Conservation (phyloP, 2,329 filamentous ascomycete species). For the Trematosphaeria pertusa region DNA sequence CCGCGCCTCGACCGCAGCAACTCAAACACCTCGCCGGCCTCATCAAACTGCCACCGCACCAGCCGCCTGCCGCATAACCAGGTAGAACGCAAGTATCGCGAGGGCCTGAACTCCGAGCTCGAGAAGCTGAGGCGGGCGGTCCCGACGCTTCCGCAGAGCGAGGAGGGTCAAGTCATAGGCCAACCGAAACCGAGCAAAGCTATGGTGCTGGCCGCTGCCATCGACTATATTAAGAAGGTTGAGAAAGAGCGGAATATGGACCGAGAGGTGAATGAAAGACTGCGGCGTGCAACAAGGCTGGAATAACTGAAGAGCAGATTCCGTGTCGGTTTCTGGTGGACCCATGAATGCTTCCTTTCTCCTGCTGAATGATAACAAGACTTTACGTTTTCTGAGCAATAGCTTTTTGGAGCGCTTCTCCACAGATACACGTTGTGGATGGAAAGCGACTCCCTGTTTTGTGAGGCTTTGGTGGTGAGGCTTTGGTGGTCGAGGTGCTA, state of each 20-base stretch:
- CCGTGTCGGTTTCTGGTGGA: background rate
- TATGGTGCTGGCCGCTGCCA: slow-evolving; percentile 8
- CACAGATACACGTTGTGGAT: too few species aligned
- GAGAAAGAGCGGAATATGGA: slow-evolving; percentile 6
- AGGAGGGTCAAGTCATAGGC: slow-evolving; percentile 7
- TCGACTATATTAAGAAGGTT: slow-evolving; percentile 14
- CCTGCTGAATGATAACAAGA: background rate
- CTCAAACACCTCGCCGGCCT: slow-evolving; percentile 5
- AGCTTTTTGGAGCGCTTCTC: background rate
- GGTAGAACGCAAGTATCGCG: slow-evolving; percentile 32
- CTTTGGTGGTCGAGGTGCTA: too few species aligned
- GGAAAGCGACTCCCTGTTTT: background rate
- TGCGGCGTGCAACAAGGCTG: background rate
- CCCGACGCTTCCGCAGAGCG: slow-evolving; percentile 23
- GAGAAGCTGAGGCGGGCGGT: slow-evolving; percentile 24
- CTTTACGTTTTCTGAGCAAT: background rate
- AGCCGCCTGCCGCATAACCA: slow-evolving; percentile 26
- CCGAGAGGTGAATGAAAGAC: background rate
- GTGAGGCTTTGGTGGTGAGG: too few species aligned
- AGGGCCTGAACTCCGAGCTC: slow-evolving; percentile 28
- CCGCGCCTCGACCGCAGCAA: slow-evolving; percentile 16
- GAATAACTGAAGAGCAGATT: background rate
- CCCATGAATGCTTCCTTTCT: background rate
- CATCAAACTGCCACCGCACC: slow-evolving; percentile 2
- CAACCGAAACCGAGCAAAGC: slow-evolving; percentile 17